phyloP scores from a whole-genome alignment of 139 green algal genomes.

The Chlamydomonas eustigma region DNA sequence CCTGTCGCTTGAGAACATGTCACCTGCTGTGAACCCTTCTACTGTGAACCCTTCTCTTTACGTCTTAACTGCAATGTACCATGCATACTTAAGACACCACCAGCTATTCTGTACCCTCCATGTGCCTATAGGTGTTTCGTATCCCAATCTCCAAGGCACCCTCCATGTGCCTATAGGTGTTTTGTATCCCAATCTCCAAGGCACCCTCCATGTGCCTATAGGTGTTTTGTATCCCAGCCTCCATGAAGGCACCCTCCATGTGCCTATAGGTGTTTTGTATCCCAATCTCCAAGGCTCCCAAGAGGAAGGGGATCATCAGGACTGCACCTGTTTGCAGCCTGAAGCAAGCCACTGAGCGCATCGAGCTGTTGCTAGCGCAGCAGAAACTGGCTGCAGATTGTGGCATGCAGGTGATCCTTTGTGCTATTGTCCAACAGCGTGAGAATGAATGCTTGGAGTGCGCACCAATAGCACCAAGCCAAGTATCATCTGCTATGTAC shows the following conservation, averaged over 20 bases:
- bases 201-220: not conserved
- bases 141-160: not conserved
- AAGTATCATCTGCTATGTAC: too few relatives aligned
- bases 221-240: not conserved
- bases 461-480: too few relatives aligned
- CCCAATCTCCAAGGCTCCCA: not conserved
- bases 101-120: not conserved
- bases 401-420: conserved; percentile 1
- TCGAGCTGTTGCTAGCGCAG: conserved; percentile 13
- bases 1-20: too few relatives aligned
- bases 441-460: not conserved
- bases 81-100: too few relatives aligned
- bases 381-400: conserved; percentile 5
- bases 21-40: not conserved
- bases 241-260: conserved; percentile 4
- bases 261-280: not conserved
- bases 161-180: not conserved
- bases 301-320: not conserved
- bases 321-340: conserved; percentile 4
- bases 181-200: conserved; percentile 3
- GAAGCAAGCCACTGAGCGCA: not conserved
- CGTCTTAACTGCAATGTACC: not conserved
- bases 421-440: too few relatives aligned
- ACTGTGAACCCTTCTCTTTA: not conserved
- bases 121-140: not conserved